phyloP scores from a whole-genome alignment of 2,329 filamentous ascomycete genomes.

The Ophiostoma ips region DNA sequence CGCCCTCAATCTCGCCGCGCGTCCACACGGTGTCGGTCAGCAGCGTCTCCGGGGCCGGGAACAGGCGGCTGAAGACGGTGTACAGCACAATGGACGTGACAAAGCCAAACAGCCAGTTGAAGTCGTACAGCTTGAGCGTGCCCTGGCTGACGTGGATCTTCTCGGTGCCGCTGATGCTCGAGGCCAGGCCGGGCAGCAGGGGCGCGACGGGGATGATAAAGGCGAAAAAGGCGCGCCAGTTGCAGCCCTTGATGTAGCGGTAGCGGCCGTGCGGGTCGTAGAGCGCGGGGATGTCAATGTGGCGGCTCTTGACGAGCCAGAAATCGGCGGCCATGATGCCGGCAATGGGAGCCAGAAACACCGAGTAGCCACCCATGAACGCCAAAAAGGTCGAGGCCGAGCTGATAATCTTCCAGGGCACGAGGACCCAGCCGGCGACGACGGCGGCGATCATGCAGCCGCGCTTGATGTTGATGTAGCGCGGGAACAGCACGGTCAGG shows the following conservation, averaged over 20 bases:
- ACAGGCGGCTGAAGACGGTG: slow-evolving; percentile 30
- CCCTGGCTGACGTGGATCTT: slow-evolving; percentile 24
- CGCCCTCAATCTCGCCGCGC: slow-evolving; percentile 16
- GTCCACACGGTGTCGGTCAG: slow-evolving; percentile 28
- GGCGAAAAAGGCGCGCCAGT: slow-evolving; percentile 16
- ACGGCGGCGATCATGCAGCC: slow-evolving; percentile 43
- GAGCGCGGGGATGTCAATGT: slow-evolving; percentile 27
- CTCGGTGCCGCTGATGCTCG: slow-evolving; percentile 11
- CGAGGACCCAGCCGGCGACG: slow-evolving; percentile 44
- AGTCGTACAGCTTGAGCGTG: slow-evolving; percentile 40
- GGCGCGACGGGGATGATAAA: slow-evolving; percentile 18
- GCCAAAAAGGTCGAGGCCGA: slow-evolving; percentile 44
- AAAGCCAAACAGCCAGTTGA: slow-evolving; percentile 55
- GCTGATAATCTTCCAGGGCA: slow-evolving; percentile 51
- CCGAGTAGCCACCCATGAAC: slow-evolving; percentile 50
- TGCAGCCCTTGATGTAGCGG: slow-evolving; percentile 18
- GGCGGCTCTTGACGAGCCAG: slow-evolving; percentile 23
- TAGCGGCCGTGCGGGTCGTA: slow-evolving; percentile 29
- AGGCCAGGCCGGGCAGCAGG: slow-evolving; percentile 20
- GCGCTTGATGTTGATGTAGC: slow-evolving; percentile 39
- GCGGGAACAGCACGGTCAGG: slow-evolving; percentile 37
- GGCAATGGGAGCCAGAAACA: slow-evolving; percentile 27
- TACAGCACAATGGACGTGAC: slow-evolving; percentile 42
- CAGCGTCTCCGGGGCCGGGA: slow-evolving; percentile 36
- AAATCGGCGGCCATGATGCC: slow-evolving; percentile 29